phyloP scores from a whole-genome alignment of 2,329 filamentous ascomycete species.

The Penicillium hordei region DNA sequence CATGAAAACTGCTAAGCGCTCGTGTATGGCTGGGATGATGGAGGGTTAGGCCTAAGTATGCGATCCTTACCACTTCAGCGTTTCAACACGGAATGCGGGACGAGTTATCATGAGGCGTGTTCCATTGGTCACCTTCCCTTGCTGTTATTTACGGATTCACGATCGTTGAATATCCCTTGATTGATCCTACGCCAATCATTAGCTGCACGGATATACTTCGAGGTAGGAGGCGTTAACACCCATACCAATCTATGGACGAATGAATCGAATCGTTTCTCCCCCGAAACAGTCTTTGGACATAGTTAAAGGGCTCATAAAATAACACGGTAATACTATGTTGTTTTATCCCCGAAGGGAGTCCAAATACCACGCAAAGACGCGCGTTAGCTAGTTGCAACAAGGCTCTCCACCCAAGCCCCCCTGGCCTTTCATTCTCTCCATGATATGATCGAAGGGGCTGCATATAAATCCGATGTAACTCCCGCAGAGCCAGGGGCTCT shows the following conservation, averaged over 20 bases:
- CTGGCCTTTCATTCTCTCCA: constrained; percentile 6
- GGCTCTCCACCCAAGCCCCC: neutral
- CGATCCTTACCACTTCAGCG: neutral
- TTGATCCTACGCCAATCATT: neutral
- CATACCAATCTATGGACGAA: neutral
- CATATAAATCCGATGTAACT: constrained; percentile 15
- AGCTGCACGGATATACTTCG: neutral
- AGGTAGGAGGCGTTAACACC: neutral
- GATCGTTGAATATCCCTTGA: neutral
- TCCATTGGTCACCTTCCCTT: neutral
- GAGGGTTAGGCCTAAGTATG: neutral
- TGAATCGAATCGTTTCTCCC: neutral
- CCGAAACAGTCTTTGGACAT: neutral
- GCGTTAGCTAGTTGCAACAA: neutral
- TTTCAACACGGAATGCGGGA: constrained; percentile 13
- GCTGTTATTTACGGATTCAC: neutral
- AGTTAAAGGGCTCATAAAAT: neutral
- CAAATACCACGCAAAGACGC: neutral
- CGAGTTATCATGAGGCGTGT: neutral
- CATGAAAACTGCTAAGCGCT: neutral
- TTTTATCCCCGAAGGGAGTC: neutral
- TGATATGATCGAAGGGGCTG: constrained; percentile 12
- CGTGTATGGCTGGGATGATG: neutral
- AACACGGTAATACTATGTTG: neutral
- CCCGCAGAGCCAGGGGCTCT: neutral